Conservation (phyloP, 2,329 filamentous ascomycete genomes). For the Hysterium pulicare region DNA sequence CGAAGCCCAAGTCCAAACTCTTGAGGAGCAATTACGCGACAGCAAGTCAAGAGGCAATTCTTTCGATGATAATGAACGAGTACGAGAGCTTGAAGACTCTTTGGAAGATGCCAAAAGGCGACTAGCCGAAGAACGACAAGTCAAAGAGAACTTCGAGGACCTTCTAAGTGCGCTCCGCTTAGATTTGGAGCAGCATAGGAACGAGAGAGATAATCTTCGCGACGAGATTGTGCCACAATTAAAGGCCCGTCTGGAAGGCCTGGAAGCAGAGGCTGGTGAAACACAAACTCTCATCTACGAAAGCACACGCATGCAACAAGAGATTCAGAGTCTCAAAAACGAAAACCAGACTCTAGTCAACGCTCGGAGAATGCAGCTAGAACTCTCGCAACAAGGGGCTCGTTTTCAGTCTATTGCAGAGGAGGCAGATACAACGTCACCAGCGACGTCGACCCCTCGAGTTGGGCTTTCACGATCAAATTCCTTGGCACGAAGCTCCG, state of each 20-base stretch:
- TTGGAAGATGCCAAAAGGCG: slow-evolving; percentile 81
- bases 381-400: slow-evolving; percentile 41
- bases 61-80: slow-evolving; percentile 45
- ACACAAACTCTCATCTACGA: slow-evolving; percentile 74
- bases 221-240: slow-evolving; percentile 84
- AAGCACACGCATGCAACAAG: slow-evolving; percentile 80
- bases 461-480: slow-evolving; percentile 62
- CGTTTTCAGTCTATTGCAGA: slow-evolving; percentile 61
- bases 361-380: slow-evolving; percentile 48
- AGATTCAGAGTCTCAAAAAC: slow-evolving; percentile 57
- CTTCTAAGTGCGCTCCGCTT: slow-evolving; percentile 77
- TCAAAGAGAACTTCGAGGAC: slow-evolving; percentile 93
- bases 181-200: slow-evolving; percentile 76
- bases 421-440: slow-evolving; percentile 46
- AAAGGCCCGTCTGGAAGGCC: slow-evolving; percentile 69
- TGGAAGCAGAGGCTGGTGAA: slow-evolving; percentile 71
- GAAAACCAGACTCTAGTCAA: slow-evolving; percentile 61
- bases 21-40: slow-evolving; percentile 75
- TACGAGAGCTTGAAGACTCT: slow-evolving; percentile 74
- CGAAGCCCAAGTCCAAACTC: slow-evolving; percentile 77
- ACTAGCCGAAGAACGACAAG: slow-evolving; percentile 77
- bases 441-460: slow-evolving; percentile 21
- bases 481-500: slow-evolving; percentile 59
- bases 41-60: slow-evolving; percentile 36
- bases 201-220: slow-evolving; percentile 86